These are phyloP conservation scores for Bipolaris bicolor DNA, from an alignment of 2,329 filamentous ascomycete species.

Conservation along the genomic window DNA sequence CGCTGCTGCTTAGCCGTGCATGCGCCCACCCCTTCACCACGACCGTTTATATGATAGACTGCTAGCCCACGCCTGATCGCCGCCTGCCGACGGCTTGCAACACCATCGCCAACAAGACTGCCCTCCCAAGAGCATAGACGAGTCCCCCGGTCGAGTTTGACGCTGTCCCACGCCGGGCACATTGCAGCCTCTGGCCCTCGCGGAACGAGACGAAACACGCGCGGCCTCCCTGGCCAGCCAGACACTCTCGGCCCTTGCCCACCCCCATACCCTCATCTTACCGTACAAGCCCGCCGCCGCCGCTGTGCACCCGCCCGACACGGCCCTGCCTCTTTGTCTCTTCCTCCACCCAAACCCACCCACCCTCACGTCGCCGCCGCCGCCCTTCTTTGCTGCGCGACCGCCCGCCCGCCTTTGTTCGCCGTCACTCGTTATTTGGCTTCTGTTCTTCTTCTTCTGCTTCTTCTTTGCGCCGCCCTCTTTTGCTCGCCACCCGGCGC, in stretches of 20 bases:
- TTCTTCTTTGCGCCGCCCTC: background rate
- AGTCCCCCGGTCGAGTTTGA: background rate
- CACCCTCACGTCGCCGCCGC: slow-evolving; percentile 7
- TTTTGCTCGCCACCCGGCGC: slow-evolving; percentile 1
- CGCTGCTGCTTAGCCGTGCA: background rate
- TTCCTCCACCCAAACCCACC: background rate
- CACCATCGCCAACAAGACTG: slow-evolving; percentile 6
- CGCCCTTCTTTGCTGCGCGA: slow-evolving; percentile 2
- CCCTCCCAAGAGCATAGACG: too few species aligned
- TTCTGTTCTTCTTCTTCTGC: background rate
- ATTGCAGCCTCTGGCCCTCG: slow-evolving; percentile 22
- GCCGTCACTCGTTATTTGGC: slow-evolving; percentile 22
- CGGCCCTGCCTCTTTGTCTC: slow-evolving; percentile 1
- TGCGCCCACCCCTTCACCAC: background rate
- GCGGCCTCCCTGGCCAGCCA: slow-evolving; percentile 18
- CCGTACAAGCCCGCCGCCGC: slow-evolving; percentile 1
- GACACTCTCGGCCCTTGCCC: slow-evolving; percentile 21
- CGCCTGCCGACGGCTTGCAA: slow-evolving; percentile 2
- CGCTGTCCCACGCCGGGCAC: slow-evolving; percentile 19
- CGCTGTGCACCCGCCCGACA: slow-evolving; percentile 8
- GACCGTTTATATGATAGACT: slow-evolving; percentile 3
- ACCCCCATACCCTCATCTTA: slow-evolving; percentile 16
- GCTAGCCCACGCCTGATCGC: slow-evolving; percentile 1
- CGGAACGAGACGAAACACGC: slow-evolving; percentile 28
- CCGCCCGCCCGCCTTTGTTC: slow-evolving; percentile 8